Conservation (phyloP, 2,329 filamentous ascomycete species). For the Trichoderma semiorbis region DNA sequence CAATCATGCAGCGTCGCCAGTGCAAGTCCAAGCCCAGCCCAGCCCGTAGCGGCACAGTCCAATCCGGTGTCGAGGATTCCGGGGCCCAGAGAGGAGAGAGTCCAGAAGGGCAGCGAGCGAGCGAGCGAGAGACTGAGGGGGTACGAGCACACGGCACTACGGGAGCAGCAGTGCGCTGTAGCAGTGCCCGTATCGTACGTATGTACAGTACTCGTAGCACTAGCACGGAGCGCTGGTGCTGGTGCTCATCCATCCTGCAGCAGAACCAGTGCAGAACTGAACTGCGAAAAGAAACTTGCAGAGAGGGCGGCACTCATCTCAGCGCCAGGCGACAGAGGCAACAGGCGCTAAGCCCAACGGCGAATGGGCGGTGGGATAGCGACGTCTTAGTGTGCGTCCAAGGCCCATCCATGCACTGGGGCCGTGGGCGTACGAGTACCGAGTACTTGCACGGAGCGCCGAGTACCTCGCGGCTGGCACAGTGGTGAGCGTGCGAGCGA, state of each 20-base stretch:
- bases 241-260: background rate
- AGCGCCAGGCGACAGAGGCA: slow-evolving; percentile 14
- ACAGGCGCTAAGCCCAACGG: slow-evolving; percentile 35
- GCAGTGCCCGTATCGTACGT: no score
- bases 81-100: background rate
- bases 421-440: slow-evolving; percentile 15
- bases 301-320: slow-evolving; percentile 10
- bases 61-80: slow-evolving; percentile 15
- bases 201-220: background rate
- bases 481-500: background rate
- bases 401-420: slow-evolving; percentile 19
- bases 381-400: slow-evolving; percentile 31
- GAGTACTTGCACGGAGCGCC: background rate
- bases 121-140: background rate
- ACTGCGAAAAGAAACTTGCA: background rate
- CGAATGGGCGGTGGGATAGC: slow-evolving; percentile 35
- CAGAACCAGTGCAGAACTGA: background rate
- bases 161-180: background rate
- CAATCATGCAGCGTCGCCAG: slow-evolving; percentile 5
- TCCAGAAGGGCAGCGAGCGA: background rate
- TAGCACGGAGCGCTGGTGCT: background rate
- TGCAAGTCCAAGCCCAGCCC: slow-evolving; percentile 10
- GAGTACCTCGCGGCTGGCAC: background rate
- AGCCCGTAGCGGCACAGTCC: slow-evolving; percentile 14
- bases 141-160: slow-evolving; percentile 3